These are phyloP conservation scores for Papilionanthe hybrid DNA, from an alignment of 116 monocot species.

Conservation along the genomic window DNA sequence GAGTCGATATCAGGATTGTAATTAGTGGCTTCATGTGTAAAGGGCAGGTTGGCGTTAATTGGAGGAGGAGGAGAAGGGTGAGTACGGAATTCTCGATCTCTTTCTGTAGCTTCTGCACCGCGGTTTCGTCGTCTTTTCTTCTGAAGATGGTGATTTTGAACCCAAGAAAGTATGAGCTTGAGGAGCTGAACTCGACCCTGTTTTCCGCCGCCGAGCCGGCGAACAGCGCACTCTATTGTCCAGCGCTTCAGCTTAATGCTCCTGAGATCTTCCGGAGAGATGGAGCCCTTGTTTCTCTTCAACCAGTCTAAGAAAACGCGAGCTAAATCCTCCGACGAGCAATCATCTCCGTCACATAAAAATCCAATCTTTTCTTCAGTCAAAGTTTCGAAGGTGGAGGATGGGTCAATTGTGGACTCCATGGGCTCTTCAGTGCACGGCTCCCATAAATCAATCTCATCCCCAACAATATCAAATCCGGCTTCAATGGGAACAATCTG, in stretches of 20 bases:
- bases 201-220: conserved; percentile 52
- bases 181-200: conserved; percentile 60
- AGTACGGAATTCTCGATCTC: background rate
- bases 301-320: conserved; percentile 81
- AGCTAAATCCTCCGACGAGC: conserved; percentile 40
- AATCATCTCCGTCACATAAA: background rate
- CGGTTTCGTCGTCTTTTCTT: conserved; percentile 17
- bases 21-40: background rate
- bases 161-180: conserved; percentile 84
- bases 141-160: conserved; percentile 76
- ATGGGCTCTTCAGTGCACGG: background rate
- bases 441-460: conserved; percentile 33
- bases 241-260: conserved; percentile 59
- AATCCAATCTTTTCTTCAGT: background rate
- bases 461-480: conserved; percentile 20
- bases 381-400: background rate
- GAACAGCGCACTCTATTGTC: conserved; percentile 60
- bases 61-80: background rate
- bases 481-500: background rate
- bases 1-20: background rate
- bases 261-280: conserved; percentile 67
- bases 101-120: background rate
- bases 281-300: conserved; percentile 62
- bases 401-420: background rate
- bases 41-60: background rate